phyloP scores from a whole-genome alignment of 208 protist species.

The Trypanosoma lewisi region DNA sequence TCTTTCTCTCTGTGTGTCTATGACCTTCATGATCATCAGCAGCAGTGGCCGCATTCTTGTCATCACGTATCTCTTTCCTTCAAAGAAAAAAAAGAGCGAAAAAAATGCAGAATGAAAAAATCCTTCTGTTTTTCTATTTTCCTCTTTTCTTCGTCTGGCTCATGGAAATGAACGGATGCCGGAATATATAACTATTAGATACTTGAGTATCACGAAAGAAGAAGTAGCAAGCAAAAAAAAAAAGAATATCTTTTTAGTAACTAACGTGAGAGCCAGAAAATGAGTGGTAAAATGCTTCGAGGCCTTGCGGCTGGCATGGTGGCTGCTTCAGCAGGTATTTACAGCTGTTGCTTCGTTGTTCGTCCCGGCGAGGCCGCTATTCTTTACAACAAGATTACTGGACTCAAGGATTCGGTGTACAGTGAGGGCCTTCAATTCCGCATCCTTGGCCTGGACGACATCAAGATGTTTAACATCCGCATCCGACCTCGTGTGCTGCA shows the following conservation, averaged over 20 bases:
- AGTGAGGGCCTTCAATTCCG: conserved; percentile 87
- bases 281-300: conserved; percentile 66
- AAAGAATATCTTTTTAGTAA: not conserved
- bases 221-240: not conserved
- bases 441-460: conserved; percentile 94
- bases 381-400: conserved; percentile 89
- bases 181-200: too few species aligned
- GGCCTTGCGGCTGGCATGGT: conserved; percentile 55
- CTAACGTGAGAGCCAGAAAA: not conserved
- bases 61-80: not conserved
- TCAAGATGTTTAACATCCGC: conserved; percentile 97
- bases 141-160: too few species aligned
- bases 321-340: conserved; percentile 66
- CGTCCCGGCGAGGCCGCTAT: conserved; percentile 90
- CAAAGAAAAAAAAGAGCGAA: too few species aligned
- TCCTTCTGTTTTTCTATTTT: not conserved
- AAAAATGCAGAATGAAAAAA: too few species aligned
- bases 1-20: not conserved
- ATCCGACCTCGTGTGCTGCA: conserved; percentile 86
- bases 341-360: conserved; percentile 91
- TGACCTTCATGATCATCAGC: not conserved
- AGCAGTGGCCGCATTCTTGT: not conserved
- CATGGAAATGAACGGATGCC: too few species aligned
- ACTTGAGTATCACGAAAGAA: too few species aligned
- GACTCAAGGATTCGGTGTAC: conserved; percentile 87